Conservation (phyloP, 306 rosid species). For the Prunus campanulata region DNA sequence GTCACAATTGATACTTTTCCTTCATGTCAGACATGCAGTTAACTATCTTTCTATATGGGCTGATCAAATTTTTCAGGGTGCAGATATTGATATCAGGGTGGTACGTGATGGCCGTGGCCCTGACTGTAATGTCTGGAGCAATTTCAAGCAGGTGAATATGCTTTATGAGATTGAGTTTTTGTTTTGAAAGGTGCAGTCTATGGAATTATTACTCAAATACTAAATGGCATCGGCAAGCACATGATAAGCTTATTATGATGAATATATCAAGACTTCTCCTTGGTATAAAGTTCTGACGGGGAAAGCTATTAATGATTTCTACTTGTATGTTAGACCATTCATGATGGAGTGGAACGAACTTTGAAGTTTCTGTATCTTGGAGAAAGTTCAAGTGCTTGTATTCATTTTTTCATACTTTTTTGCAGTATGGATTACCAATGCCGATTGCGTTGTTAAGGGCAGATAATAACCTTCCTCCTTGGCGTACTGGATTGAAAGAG, state of each 20-base stretch:
- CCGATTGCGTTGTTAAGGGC: conserved; percentile 88
- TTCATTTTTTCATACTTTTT: conserved; percentile 30
- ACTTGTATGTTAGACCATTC: not conserved
- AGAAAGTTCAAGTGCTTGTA: conserved; percentile 6
- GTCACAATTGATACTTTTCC: conserved; percentile 3
- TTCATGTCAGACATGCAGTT: conserved; percentile 6
- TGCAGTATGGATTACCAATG: conserved; percentile 81
- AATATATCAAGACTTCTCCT: not conserved
- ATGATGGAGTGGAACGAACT: not conserved
- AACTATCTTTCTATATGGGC: conserved; percentile 22
- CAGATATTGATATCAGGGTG: conserved; percentile 97
- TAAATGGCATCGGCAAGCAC: not conserved
- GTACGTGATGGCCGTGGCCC: conserved; percentile 99
- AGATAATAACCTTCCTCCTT: conserved; percentile 94
- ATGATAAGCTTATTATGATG: not conserved
- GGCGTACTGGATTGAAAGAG: conserved; percentile 92
- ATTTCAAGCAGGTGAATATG: conserved; percentile 84
- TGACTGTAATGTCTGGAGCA: conserved; percentile 94
- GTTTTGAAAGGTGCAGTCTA: conserved; percentile 8
- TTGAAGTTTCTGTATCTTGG: conserved; percentile 1
- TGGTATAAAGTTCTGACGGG: not conserved
- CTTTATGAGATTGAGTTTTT: conserved; percentile 14
- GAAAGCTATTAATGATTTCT: not conserved
- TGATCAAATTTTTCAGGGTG: conserved; percentile 70
- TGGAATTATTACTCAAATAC: not conserved